phyloP scores from a whole-genome alignment of 768 basidiomycete genomes.

The Trametes maxima region DNA sequence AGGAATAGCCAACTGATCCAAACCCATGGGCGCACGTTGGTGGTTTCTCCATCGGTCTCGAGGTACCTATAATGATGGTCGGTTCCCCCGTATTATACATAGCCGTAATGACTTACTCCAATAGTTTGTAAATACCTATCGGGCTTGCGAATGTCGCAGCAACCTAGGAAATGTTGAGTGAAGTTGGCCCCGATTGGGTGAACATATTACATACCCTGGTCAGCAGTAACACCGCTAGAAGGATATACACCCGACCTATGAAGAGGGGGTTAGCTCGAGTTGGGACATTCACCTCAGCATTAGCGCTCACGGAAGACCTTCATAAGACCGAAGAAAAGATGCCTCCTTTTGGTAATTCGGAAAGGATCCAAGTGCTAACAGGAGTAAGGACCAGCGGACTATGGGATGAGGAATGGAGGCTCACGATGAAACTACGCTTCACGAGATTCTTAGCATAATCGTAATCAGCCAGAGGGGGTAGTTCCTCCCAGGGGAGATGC shows the following conservation, averaged over 20 bases:
- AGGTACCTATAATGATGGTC: slow-evolving; percentile 52
- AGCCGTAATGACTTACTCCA: slow-evolving; percentile 28
- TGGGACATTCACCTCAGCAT: no score
- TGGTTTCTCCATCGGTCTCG: slow-evolving; percentile 52
- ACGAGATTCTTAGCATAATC: slow-evolving; percentile 40
- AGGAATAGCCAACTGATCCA: slow-evolving; percentile 61
- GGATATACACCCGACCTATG: slow-evolving; percentile 11
- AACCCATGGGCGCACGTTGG: slow-evolving; percentile 64
- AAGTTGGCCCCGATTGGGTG: no score
- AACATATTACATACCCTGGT: slow-evolving; percentile 4
- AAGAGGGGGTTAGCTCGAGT: background rate
- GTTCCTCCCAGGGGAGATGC: slow-evolving; percentile 44
- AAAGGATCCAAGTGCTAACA: slow-evolving; percentile 37
- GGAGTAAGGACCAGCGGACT: background rate
- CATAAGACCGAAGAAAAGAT: slow-evolving; percentile 33
- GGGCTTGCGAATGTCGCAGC: slow-evolving; percentile 34
- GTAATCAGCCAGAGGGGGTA: slow-evolving; percentile 55
- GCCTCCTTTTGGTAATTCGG: slow-evolving; percentile 23
- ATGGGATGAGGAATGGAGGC: background rate
- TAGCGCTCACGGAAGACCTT: slow-evolving; percentile 21
- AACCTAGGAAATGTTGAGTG: slow-evolving; percentile 12
- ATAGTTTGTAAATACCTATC: slow-evolving; percentile 37
- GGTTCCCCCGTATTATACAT: no score
- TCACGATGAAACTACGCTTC: slow-evolving; percentile 36
- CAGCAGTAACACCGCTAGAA: slow-evolving; percentile 13